Evolutionary conservation across 805 yeast species (phyloP).

Genomic region (Candida andamanensis): DNA sequence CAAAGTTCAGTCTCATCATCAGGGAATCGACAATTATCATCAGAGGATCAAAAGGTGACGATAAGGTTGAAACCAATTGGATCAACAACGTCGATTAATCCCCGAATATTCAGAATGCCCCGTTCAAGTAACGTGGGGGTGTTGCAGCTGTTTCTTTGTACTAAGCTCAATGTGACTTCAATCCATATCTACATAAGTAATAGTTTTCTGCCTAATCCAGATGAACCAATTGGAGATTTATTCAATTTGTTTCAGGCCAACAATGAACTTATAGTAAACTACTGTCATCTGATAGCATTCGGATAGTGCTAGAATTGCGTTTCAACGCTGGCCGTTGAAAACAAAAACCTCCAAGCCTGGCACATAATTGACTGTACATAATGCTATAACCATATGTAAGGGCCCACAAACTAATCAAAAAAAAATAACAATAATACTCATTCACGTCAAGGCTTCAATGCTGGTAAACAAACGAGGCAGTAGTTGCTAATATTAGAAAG

Average conservation of each 20-base stretch:
- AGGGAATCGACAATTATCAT: too few relatives aligned
- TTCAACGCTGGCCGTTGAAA: too few relatives aligned
- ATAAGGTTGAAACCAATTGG: conserved; percentile 60
- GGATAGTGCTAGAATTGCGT: too few relatives aligned
- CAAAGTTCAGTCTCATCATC: too few relatives aligned
- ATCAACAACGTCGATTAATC: conserved; percentile 45
- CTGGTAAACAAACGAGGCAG: too few relatives aligned
- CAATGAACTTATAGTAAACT: conserved; percentile 33
- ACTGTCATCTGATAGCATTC: conserved; percentile 37
- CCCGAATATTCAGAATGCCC: conserved; percentile 47
- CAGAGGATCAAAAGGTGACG: conserved; percentile 27
- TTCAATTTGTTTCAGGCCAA: conserved; percentile 24
- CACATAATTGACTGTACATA: too few relatives aligned
- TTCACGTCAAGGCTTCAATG: too few relatives aligned
- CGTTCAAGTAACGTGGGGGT: conserved; percentile 44
- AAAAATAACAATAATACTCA: too few relatives aligned
- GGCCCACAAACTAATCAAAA: too few relatives aligned
- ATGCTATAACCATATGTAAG: too few relatives aligned
- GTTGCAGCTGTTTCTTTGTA: conserved; percentile 40
- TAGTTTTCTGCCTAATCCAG: conserved; percentile 39
- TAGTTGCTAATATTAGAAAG: too few relatives aligned
- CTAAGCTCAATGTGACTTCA: conserved; percentile 25
- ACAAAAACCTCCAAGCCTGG: too few relatives aligned
- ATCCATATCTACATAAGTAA: conserved; percentile 34
- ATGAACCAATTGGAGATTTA: conserved; percentile 32